Evolutionary conservation across 805 yeast genomes (phyloP).

Genomic region (Teunomyces tritomae): DNA sequence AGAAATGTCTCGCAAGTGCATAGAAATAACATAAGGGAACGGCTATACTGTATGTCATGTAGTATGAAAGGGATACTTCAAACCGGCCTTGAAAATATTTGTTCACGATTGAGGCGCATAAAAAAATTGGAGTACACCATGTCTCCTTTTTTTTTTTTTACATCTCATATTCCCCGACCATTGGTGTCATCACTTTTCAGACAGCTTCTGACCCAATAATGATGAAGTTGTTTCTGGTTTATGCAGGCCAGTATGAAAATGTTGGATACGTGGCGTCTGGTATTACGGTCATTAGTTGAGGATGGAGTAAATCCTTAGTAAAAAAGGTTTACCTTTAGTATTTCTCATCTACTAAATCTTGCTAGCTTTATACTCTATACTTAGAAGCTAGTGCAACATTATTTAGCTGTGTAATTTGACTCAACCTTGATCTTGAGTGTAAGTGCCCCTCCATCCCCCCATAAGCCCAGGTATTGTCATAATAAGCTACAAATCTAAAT

Average conservation of each 20-base stretch:
- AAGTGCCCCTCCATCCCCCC: neutral
- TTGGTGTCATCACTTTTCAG: constrained; percentile 3
- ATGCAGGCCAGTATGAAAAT: neutral
- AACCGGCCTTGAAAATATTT: constrained; percentile 1
- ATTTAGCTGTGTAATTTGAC: constrained; percentile 1
- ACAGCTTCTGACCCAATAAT: constrained; percentile 1
- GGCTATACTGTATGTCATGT: constrained; percentile 1
- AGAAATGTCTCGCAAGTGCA: neutral
- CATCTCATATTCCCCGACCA: constrained; percentile 1
- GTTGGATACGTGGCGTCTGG: neutral
- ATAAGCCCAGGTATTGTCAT: neutral
- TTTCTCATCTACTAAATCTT: constrained; percentile 2
- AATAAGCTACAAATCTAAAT: constrained; percentile 2
- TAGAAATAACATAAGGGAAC: neutral
- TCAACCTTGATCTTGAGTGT: constrained; percentile 1
- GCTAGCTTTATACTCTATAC: constrained; percentile 1
- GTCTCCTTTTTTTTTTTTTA: neutral
- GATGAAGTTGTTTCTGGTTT: neutral
- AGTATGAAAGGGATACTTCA: neutral
- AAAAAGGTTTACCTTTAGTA: constrained; percentile 1
- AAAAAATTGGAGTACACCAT: neutral
- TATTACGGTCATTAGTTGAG: neutral
- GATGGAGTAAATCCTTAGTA: neutral
- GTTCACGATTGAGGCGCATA: constrained; percentile 2
- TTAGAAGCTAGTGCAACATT: constrained; percentile 1